A percentile compares a stretch with the other conserved stretches of the same genome.
Evolutionary conservation across 257 asterid species (phyloP).

Genomic region (Apocynum venetum): DNA sequence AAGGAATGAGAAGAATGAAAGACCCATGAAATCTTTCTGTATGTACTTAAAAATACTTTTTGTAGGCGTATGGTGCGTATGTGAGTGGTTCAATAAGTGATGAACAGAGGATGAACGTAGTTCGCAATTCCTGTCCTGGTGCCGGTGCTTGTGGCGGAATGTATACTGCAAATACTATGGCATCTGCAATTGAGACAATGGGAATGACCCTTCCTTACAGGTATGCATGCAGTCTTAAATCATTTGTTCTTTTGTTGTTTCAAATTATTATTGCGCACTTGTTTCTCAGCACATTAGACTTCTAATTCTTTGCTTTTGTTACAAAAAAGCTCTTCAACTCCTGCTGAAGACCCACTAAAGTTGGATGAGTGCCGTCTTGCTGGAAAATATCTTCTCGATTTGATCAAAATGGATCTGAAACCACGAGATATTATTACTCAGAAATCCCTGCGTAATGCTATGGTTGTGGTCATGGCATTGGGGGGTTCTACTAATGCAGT

Average conservation of each 20-base stretch:
- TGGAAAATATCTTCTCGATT: slow-evolving; percentile 78
- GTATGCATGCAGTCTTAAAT: slow-evolving; percentile 29
- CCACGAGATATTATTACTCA: slow-evolving; percentile 89
- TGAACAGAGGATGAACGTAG: slow-evolving; percentile 72
- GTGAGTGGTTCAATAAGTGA: slow-evolving; percentile 84
- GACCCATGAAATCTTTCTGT: too few relatives aligned
- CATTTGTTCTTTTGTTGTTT: slow-evolving; percentile 2
- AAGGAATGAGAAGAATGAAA: too few relatives aligned
- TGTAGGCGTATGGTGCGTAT: slow-evolving; percentile 89
- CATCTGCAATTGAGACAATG: slow-evolving; percentile 94
- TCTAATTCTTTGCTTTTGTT: slow-evolving; percentile 9
- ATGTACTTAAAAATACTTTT: background rate
- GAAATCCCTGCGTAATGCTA: slow-evolving; percentile 74
- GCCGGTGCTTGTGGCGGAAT: slow-evolving; percentile 99
- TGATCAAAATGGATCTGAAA: slow-evolving; percentile 88
- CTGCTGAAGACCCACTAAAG: slow-evolving; percentile 95
- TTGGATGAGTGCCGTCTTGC: slow-evolving; percentile 96
- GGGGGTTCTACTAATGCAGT: slow-evolving; percentile 99
- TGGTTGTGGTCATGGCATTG: slow-evolving; percentile 93
- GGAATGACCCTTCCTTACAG: slow-evolving; percentile 99
- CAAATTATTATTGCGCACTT: background rate
- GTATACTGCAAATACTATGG: slow-evolving; percentile 99
- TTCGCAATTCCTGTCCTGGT: slow-evolving; percentile 97
- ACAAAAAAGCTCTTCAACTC: slow-evolving; percentile 84
- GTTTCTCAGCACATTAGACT: background rate